Evolutionary conservation across 2,329 filamentous ascomycete species (phyloP), one percentile per base, ranked within the genome.

Genomic region (Sarocladiaceae sp.): DNA sequence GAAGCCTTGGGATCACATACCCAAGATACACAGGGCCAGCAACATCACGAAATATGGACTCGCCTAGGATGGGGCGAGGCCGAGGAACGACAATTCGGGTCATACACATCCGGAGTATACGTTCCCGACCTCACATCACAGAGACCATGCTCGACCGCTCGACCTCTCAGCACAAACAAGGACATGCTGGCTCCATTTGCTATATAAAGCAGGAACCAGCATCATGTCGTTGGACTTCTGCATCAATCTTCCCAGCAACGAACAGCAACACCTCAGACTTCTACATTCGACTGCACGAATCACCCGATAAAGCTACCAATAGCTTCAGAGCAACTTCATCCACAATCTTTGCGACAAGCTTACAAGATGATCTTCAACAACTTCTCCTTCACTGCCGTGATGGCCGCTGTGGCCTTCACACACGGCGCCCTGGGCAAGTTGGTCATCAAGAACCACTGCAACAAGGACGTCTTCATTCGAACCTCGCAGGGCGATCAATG

Each of bases 381-480:
- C 10, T 6, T 40, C 37, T 8, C 11, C 37, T 20, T 40, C 18
- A 17, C 15, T 20, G 17, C 37, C 12, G 5, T 40, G 8, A 7
- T 40, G 4, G 37, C 17, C 17, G 15, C 23, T 7, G 15, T 23
- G 4, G 5, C 37, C 20, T 17, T 33, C 22, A n/a, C 28, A 15
- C 44, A 33, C 4, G 28, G 4, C 15, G 44, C 17, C 31, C 26
- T 48, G 5, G 13, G 15, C 4, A 28, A 48, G 13, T 18, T 37
- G 17, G 18, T 50, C 15, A 26, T 50, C 18, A 50, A 50, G 7
- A 50, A 50, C 31, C 17, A 37, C 18, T 50, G 47, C 47, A 25
- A 28, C 3, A n/a, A 36, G 15, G 29, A 36, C n/a, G 47, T 50
- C 11, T 4, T 11, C 13, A 28, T 50, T 13, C 6, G 3, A 13